Conservation (phyloP, 495 filamentous ascomycete species). For the Trichoderma parareesei region DNA sequence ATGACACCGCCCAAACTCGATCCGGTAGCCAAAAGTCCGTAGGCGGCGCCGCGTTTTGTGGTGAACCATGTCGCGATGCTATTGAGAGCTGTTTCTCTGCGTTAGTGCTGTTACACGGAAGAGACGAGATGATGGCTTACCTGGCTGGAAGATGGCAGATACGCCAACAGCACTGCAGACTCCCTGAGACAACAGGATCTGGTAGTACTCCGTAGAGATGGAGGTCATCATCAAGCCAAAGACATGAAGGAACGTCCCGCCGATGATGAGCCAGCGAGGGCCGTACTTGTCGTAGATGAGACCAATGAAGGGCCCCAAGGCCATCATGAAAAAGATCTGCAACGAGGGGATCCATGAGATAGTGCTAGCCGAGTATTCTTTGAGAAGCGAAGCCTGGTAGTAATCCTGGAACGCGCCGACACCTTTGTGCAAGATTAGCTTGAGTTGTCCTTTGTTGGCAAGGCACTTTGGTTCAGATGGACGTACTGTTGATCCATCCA, state of each 20-base stretch:
- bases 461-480: not conserved
- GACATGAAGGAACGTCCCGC: constrained; percentile 53
- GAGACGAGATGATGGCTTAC: constrained; percentile 7
- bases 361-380: constrained; percentile 38
- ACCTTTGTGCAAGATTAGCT: constrained; percentile 18
- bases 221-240: constrained; percentile 67
- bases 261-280: constrained; percentile 35
- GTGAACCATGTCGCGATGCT: constrained; percentile 46
- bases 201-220: constrained; percentile 47
- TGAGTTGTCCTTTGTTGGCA: not conserved
- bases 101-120: not conserved
- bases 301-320: constrained; percentile 35
- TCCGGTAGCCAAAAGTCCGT: constrained; percentile 53
- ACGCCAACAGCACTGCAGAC: constrained; percentile 30
- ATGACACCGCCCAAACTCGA: constrained; percentile 54
- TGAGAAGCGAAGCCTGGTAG: constrained; percentile 42
- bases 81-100: constrained; percentile 11
- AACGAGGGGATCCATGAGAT: constrained; percentile 50
- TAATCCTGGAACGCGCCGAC: constrained; percentile 56
- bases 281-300: constrained; percentile 30
- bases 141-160: constrained; percentile 32
- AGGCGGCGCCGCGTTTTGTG: constrained; percentile 52
- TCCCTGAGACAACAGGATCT: constrained; percentile 49
- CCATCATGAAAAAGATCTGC: constrained; percentile 38
- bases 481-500: constrained; percentile 35